Base-by-base conservation (phyloP, 2,329 filamentous ascomycete species). In the Ophiostoma angusticollis region DNA sequence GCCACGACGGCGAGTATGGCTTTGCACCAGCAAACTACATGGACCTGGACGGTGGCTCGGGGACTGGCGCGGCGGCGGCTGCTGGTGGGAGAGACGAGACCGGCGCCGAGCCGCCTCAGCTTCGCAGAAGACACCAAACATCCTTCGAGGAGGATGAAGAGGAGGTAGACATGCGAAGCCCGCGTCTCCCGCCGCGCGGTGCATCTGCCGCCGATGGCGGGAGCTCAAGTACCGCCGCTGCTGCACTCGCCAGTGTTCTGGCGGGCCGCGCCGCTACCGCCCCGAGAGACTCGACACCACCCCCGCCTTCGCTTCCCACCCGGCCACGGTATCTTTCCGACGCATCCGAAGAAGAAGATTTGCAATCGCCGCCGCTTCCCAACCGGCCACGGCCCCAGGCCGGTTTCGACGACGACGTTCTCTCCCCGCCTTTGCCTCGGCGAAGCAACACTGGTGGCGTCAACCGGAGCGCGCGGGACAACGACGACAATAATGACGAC, bases 11-110 rank as follows among this genome's bases (percentile, higher is more conserved):
- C 38, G 85, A 95, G 48, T 98, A 78, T 63, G 91, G 91, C 35
- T 98, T 98, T 59, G 91, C 84, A 39, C 91, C 91, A 4, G 75
- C 89, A 44, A 98, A 96, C 60, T 98, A 98, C 57, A 94, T 96
- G 48, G 85, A 96, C 12, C 13, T 44, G 39, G 30, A 27, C 16
- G 43, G 32, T 49, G 60, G n/a, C n/a, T n/a, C 84, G 37, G 59
- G 66, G 33, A 67, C 29, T 57, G 57, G 21, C 54, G 28, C 23
- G 2, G 37, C 17, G 3, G 22, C 35, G 0, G 39, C 25, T 5
- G 31, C 50, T 6, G 50, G 52, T 9, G 54, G 61, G 35, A 59
- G 60, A 32, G 61, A 64, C 6, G 60, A 67, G 30, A 59, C 64
- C 23, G 61, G 62, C 32, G 56, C 61, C 11, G 46, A 46, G 13